These are phyloP conservation scores for Ophiostoma triangulosporum DNA, from an alignment of 2,329 filamentous ascomycete species.

Conservation along the genomic window DNA sequence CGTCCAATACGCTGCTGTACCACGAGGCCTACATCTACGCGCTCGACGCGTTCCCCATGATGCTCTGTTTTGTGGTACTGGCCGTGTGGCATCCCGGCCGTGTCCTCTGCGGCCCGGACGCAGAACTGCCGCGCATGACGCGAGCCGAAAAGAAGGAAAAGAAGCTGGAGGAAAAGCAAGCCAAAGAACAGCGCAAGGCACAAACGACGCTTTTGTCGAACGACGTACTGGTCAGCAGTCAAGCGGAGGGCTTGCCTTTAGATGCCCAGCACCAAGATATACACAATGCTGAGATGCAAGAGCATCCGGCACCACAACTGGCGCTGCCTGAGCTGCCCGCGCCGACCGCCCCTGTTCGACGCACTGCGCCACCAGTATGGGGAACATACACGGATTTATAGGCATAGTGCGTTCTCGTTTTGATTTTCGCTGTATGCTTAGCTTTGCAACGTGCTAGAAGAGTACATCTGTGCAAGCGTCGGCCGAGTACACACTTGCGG, in stretches of 20 bases:
- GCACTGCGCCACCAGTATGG: not conserved
- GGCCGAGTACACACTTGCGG: too few species aligned
- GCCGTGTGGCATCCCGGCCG: not conserved
- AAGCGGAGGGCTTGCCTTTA: not conserved
- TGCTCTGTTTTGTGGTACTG: slow-evolving; percentile 27
- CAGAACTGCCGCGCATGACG: not conserved
- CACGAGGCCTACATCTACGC: slow-evolving; percentile 39
- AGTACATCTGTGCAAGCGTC: too few species aligned
- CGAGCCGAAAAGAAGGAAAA: not conserved
- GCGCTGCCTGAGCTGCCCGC: not conserved
- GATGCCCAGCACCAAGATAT: not conserved
- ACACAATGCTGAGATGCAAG: not conserved
- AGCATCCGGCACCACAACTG: not conserved
- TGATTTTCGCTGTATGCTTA: not conserved
- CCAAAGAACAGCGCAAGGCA: not conserved
- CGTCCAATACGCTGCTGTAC: slow-evolving; percentile 30
- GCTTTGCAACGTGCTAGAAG: too few species aligned
- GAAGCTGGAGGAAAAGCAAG: not conserved
- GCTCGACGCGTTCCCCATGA: slow-evolving; percentile 43
- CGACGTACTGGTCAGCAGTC: not conserved
- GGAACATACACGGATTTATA: not conserved
- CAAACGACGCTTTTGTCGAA: not conserved
- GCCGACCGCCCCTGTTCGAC: not conserved
- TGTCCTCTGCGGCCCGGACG: not conserved
- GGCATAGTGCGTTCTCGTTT: not conserved